A percentile compares a stretch with the other conserved stretches of the same genome.
These are phyloP conservation scores for Paragyromitra xinjiangensis DNA, from an alignment of 495 filamentous ascomycete species.

Conservation along the genomic window DNA sequence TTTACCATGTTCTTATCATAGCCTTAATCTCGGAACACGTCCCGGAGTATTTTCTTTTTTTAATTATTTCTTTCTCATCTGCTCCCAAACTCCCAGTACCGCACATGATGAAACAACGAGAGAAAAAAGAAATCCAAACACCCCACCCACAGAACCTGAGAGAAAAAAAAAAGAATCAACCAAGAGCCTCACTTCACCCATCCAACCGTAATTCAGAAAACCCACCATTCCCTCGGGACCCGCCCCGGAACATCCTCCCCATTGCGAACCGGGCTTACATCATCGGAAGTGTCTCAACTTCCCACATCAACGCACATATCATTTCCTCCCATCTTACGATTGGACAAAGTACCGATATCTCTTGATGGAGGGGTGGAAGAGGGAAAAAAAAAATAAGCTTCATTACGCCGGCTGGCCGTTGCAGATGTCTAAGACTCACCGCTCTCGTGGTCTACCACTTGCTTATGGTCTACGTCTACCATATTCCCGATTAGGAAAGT, in stretches of 20 bases:
- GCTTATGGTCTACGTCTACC: background rate
- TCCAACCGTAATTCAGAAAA: too few relatives aligned
- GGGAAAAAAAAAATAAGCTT: background rate
- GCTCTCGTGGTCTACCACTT: background rate
- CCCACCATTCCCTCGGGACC: background rate
- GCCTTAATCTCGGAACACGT: background rate
- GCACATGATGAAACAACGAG: too few relatives aligned
- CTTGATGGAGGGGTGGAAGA: background rate
- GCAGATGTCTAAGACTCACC: conserved; percentile 1
- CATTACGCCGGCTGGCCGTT: conserved; percentile 2
- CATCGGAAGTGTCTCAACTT: background rate
- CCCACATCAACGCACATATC: background rate
- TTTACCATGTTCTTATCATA: too few relatives aligned
- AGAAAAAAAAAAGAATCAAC: too few relatives aligned
- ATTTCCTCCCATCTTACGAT: background rate
- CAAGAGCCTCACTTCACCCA: too few relatives aligned
- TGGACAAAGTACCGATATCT: background rate
- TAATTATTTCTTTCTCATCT: too few relatives aligned
- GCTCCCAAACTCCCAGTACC: too few relatives aligned
- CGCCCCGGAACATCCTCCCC: background rate
- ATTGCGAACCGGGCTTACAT: background rate
- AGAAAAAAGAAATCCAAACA: background rate
- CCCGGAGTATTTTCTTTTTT: background rate
- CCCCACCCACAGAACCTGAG: background rate
- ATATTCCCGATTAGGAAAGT: background rate